Evolutionary conservation across 345 rosid species (phyloP).

Genomic region (Arabis alpina): DNA sequence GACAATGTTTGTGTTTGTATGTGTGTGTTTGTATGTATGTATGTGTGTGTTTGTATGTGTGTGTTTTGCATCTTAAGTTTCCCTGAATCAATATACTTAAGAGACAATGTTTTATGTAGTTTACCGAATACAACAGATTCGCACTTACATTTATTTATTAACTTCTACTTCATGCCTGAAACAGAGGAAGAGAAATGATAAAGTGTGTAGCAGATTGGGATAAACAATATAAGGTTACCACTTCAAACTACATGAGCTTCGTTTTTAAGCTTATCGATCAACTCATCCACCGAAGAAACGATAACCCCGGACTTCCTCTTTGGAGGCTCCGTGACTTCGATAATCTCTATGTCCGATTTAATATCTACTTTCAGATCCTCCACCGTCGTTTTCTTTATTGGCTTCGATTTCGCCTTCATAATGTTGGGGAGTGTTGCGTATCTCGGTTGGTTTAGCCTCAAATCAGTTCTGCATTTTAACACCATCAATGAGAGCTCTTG

Average conservation of each 20-base stretch:
- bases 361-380: conserved; percentile 66
- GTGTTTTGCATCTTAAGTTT: background rate
- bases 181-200: background rate
- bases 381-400: conserved; percentile 69
- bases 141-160: conserved; percentile 6
- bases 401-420: conserved; percentile 93
- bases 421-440: conserved; percentile 95
- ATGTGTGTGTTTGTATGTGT: no score
- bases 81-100: background rate
- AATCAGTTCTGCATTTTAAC: conserved; percentile 66
- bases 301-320: conserved; percentile 80
- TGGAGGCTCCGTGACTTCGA: conserved; percentile 77
- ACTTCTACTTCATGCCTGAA: background rate
- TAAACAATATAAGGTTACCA: background rate
- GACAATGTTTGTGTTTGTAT: no score
- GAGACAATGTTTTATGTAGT: background rate
- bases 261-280: conserved; percentile 74
- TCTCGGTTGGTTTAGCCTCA: conserved; percentile 93
- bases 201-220: conserved; percentile 1
- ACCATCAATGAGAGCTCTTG: conserved; percentile 8
- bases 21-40: no score
- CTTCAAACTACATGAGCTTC: conserved; percentile 75
- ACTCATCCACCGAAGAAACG: conserved; percentile 69
- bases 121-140: background rate
- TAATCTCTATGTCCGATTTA: conserved; percentile 65